These are phyloP conservation scores for Melaleuca quinquenervia DNA, from an alignment of 345 rosid species.

Conservation along the genomic window DNA sequence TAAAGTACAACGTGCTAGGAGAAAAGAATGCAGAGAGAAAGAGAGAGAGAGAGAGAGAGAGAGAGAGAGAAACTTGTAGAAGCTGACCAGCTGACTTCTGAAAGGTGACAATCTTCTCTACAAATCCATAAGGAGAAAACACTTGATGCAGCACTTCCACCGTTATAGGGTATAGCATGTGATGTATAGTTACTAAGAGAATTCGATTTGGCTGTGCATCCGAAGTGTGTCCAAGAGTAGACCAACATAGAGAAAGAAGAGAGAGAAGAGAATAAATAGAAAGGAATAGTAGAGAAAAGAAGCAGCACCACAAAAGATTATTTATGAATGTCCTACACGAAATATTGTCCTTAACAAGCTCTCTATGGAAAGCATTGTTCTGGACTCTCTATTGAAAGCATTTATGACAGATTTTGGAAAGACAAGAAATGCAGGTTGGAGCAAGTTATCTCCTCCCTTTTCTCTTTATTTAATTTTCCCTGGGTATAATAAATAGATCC, in stretches of 20 bases:
- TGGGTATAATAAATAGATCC: not conserved
- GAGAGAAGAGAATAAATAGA: slow-evolving; percentile 50
- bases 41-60: not conserved
- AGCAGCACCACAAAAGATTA: slow-evolving; percentile 10
- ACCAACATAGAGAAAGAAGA: slow-evolving; percentile 49
- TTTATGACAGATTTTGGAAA: not conserved
- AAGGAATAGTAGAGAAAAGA: slow-evolving; percentile 23
- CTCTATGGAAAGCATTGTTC: not conserved
- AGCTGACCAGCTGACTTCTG: slow-evolving; percentile 99
- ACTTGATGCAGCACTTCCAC: slow-evolving; percentile 97
- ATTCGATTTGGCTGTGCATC: slow-evolving; percentile 90
- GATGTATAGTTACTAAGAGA: slow-evolving; percentile 89
- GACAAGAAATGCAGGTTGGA: not conserved
- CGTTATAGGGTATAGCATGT: slow-evolving; percentile 91
- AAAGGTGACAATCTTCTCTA: slow-evolving; percentile 94
- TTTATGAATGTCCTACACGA: not conserved
- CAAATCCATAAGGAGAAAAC: slow-evolving; percentile 86
- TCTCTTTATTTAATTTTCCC: not conserved
- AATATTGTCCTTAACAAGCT: not conserved
- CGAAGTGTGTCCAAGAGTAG: slow-evolving; percentile 41
- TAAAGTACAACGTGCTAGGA: not conserved
- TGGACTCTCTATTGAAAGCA: not conserved
- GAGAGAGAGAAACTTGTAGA: slow-evolving; percentile 22
- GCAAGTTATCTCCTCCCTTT: not conserved
- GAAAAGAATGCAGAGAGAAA: not conserved